Percentiles rank a stretch among this genome's conserved stretches.
These are phyloP conservation scores for Amaranthus hypochondriacus DNA, from an alignment of 148 eudicot genomes.

Conservation along the genomic window DNA sequence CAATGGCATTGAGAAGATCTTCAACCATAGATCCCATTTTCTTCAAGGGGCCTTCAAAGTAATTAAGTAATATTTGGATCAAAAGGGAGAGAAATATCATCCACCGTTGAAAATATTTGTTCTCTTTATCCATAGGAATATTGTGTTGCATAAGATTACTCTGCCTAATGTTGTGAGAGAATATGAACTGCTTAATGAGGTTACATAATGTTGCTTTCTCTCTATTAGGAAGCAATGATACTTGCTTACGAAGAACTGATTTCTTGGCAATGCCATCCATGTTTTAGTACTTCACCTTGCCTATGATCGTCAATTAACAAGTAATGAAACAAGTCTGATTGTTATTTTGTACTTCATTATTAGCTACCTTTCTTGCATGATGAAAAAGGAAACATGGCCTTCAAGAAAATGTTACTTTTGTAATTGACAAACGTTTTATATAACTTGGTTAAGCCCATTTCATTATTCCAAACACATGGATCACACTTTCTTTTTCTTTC, in stretches of 20 bases:
- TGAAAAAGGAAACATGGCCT: background rate
- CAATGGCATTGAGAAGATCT: slow-evolving; percentile 14
- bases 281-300: no score
- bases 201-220: background rate
- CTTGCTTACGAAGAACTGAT: background rate
- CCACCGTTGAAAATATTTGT: slow-evolving; percentile 15
- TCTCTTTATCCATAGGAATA: slow-evolving; percentile 19
- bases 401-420: slow-evolving; percentile 1
- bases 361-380: slow-evolving; percentile 21
- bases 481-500: no score
- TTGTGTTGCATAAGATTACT: slow-evolving; percentile 15
- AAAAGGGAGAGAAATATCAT: slow-evolving; percentile 19
- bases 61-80: slow-evolving; percentile 8
- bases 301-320: no score
- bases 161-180: background rate
- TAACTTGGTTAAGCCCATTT: background rate
- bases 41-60: background rate
- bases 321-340: no score
- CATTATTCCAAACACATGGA: background rate
- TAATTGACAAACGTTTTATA: background rate
- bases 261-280: background rate
- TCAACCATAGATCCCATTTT: slow-evolving; percentile 9
- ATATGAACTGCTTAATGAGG: slow-evolving; percentile 6
- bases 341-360: background rate
- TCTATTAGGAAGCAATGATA: slow-evolving; percentile 17